Conservation (phyloP, 78 protist genomes). For the Thecamonas trahens region DNA sequence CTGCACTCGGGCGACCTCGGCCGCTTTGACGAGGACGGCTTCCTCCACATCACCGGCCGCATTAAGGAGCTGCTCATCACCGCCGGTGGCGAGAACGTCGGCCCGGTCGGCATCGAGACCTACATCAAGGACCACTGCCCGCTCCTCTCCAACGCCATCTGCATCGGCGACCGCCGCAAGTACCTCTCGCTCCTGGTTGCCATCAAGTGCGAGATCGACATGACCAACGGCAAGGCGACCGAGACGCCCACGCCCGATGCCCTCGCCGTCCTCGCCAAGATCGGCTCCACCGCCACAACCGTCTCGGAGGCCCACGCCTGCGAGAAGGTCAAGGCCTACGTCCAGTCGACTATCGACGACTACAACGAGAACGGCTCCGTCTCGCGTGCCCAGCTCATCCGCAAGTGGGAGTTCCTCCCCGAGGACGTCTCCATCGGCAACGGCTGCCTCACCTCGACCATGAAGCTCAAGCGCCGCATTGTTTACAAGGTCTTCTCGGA, state of each 20-base stretch:
- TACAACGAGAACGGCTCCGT: constrained; percentile 38
- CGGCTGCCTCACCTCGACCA: constrained; percentile 72
- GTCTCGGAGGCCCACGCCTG: constrained; percentile 25
- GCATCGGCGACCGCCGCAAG: constrained; percentile 68
- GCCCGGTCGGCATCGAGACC: constrained; percentile 76
- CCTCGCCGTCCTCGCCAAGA: constrained; percentile 9
- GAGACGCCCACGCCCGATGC: neutral
- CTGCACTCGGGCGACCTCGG: constrained; percentile 86
- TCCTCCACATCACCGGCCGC: constrained; percentile 55
- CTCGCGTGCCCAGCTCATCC: constrained; percentile 42
- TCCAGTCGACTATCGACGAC: constrained; percentile 15
- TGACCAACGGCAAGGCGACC: neutral
- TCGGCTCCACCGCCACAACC: constrained; percentile 9
- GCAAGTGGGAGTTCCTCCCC: constrained; percentile 39
- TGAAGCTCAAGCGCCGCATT: constrained; percentile 60
- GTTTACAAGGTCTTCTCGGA: constrained; percentile 30
- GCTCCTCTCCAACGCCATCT: constrained; percentile 40
- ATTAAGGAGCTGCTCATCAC: constrained; percentile 76
- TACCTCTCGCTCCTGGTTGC: constrained; percentile 29
- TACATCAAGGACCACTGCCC: too few relatives aligned
- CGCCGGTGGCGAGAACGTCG: constrained; percentile 90
- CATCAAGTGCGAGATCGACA: constrained; percentile 1
- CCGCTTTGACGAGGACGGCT: constrained; percentile 39
- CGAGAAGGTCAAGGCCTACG: constrained; percentile 11
- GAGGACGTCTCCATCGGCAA: constrained; percentile 56